Evolutionary conservation across 2,329 filamentous ascomycete genomes (phyloP), one percentile per base, ranked within the genome.

Genomic region (Knufia fluminis): DNA sequence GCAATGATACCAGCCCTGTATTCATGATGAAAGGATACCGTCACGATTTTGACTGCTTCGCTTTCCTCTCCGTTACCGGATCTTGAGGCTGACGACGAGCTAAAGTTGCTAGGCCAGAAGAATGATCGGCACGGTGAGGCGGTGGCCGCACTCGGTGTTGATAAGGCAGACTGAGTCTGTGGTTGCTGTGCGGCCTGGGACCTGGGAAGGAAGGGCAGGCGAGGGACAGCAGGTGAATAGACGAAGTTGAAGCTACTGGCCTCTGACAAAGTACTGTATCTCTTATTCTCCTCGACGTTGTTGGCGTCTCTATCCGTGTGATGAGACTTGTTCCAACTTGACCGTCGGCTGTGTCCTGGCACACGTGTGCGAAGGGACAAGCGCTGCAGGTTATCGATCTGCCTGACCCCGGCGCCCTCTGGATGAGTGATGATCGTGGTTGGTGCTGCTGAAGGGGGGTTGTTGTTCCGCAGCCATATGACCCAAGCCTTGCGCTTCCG

Each of bases 401-500:
- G 45, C 8, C 45, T 19, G 16, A 48, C 20, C 10, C 33, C 33
- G 8, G 33, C 23, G 10, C 40, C 23, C 14, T 43, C n/a, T 12
- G 23, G 22, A 26, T 16, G 23, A 17, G 36, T 19, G 22, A 40
- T 14, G 23, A 33, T 35, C 8, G 44, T 17, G 4, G 19, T n/a
- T 10, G 28, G 17, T 10, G 36, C 32, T 20, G 20, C 39, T 24
- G 22, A 46, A 16, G 31, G 51, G 12, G 42, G 19, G 32, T 59
- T 55, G 24, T 46, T 45, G 40, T 56, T 57, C 31, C 57, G 54
- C 8, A 59, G 53, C 56, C 57, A 59, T 39, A 58, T 50, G 12
- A 59, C 54, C 54, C 54, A 60, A 38, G 49, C 42, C 39, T 57
- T 59, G 12, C 57, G 48, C n/a, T 54, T 52, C 4, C 50, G 52